These are phyloP conservation scores for Hypoxylon sp. DNA, from an alignment of 2,329 filamentous ascomycete genomes.

Conservation along the genomic window DNA sequence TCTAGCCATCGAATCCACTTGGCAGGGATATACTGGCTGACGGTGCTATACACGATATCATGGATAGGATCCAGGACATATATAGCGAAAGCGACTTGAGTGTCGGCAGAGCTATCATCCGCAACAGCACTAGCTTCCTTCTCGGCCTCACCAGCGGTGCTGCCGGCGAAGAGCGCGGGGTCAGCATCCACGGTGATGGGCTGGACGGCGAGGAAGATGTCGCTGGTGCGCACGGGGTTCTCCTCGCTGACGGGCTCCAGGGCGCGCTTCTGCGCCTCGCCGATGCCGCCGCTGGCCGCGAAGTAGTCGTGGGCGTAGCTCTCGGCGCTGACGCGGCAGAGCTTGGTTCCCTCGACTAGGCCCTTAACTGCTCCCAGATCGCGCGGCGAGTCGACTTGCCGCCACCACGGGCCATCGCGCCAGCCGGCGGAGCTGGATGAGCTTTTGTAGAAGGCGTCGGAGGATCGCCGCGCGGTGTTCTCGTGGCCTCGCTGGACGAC, in stretches of 20 bases:
- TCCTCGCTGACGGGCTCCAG: constrained; percentile 83
- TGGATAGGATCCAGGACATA: constrained; percentile 92
- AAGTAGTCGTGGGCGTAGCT: constrained; percentile 90
- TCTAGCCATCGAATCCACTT: constrained; percentile 96
- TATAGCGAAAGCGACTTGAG: constrained; percentile 79
- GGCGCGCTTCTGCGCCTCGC: constrained; percentile 83
- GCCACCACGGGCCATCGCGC: constrained; percentile 98
- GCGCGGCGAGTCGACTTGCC: constrained; percentile 76
- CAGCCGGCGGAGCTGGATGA: constrained; percentile 71
- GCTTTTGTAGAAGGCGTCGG: constrained; percentile 68
- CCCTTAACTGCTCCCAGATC: constrained; percentile 86
- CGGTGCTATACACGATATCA: constrained; percentile 84
- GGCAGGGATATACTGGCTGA: constrained; percentile 86
- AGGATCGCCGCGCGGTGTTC: constrained; percentile 77
- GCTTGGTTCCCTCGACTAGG: constrained; percentile 87
- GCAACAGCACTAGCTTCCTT: constrained; percentile 68
- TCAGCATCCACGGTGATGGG: constrained; percentile 79
- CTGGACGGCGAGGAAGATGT: constrained; percentile 97
- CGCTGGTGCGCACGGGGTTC: constrained; percentile 91
- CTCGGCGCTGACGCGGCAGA: constrained; percentile 90
- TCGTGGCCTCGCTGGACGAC: constrained; percentile 96
- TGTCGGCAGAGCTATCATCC: constrained; percentile 68
- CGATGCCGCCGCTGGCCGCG: constrained; percentile 80
- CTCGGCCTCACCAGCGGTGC: constrained; percentile 67
- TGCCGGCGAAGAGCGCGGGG: constrained; percentile 76